Base-by-base conservation (phyloP, 1,284 basidiomycete species). In the Ustilago lituana region DNA sequence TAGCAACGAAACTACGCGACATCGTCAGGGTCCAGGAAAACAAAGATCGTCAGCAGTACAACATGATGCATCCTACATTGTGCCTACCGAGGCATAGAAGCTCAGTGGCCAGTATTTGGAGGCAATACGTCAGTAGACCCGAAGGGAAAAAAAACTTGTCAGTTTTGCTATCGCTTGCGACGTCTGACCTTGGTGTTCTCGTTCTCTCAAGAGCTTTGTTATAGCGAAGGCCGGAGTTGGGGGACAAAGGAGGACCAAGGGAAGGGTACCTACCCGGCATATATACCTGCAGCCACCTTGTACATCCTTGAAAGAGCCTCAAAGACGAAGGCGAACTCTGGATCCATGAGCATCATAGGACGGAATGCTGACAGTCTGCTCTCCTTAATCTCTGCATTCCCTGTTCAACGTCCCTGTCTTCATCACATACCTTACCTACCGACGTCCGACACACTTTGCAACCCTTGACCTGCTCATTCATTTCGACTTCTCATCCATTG, bases 1-100 rank as follows among this genome's bases (percentile, higher is more conserved):
- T 38, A 52, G 49, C 44, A n/a, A 43, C 5, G 32, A 23, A 15
- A n/a, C 40, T n/a, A n/a, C n/a, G n/a, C n/a, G n/a, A n/a, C n/a
- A n/a, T n/a, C n/a, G n/a, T n/a, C n/a, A n/a, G n/a, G n/a, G n/a
- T n/a, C n/a, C n/a, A n/a, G n/a, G n/a, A n/a, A n/a, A n/a, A n/a
- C n/a, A 49, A 26, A 40, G n/a, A 14, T 12, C 10, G 33, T 47
- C 33, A 47, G 45, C 45, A 48, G 26, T 9, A n/a, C n/a, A n/a
- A n/a, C n/a, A n/a, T n/a, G n/a, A n/a, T n/a, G n/a, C n/a, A n/a
- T n/a, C n/a, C n/a, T n/a, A n/a, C n/a, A n/a, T n/a, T n/a, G n/a
- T n/a, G n/a, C n/a, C n/a, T n/a, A n/a, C n/a, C n/a, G n/a, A n/a
- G n/a, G n/a, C n/a, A n/a, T n/a, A n/a, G n/a, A n/a, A n/a, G n/a